phyloP scores from a whole-genome alignment of 805 yeast genomes.

The Myxozyma neglecta region DNA sequence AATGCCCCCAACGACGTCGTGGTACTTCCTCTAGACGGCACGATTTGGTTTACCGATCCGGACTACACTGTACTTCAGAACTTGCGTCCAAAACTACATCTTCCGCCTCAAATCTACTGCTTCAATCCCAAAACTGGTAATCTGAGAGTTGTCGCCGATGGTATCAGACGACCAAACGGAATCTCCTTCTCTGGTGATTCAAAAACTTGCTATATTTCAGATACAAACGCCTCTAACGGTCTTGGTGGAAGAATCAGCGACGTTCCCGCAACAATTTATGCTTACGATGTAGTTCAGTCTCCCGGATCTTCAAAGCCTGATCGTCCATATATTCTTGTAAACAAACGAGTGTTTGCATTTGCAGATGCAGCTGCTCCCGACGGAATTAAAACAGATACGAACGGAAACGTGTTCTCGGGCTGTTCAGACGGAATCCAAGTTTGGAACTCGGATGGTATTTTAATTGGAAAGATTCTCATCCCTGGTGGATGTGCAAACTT shows the following conservation, averaged over 20 bases:
- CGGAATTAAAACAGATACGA: conserved; percentile 36
- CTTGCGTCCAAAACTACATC: conserved; percentile 15
- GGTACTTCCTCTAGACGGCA: conserved; percentile 33
- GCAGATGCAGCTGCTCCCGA: conserved; percentile 37
- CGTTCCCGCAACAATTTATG: conserved; percentile 35
- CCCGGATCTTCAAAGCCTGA: conserved; percentile 7
- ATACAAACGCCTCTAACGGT: conserved; percentile 36
- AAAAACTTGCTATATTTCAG: conserved; percentile 53
- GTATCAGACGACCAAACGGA: conserved; percentile 67
- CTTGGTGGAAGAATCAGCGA: conserved; percentile 19
- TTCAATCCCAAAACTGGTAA: conserved; percentile 39
- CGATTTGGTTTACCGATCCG: conserved; percentile 40
- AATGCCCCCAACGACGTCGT: conserved; percentile 38
- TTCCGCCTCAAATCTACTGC: conserved; percentile 45
- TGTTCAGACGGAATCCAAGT: conserved; percentile 38
- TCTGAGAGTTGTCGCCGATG: conserved; percentile 42
- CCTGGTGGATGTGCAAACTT: conserved; percentile 38
- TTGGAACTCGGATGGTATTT: conserved; percentile 35
- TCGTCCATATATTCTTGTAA: conserved; percentile 27
- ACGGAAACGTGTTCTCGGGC: conserved; percentile 38
- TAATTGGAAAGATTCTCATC: conserved; percentile 35
- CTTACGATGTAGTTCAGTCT: conserved; percentile 33
- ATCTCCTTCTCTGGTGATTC: conserved; percentile 52
- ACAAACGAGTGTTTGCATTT: conserved; percentile 37
- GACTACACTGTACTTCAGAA: conserved; percentile 34